Base-by-base conservation (phyloP, 2,329 filamentous ascomycete genomes). In the Calonectria fujianensis region DNA sequence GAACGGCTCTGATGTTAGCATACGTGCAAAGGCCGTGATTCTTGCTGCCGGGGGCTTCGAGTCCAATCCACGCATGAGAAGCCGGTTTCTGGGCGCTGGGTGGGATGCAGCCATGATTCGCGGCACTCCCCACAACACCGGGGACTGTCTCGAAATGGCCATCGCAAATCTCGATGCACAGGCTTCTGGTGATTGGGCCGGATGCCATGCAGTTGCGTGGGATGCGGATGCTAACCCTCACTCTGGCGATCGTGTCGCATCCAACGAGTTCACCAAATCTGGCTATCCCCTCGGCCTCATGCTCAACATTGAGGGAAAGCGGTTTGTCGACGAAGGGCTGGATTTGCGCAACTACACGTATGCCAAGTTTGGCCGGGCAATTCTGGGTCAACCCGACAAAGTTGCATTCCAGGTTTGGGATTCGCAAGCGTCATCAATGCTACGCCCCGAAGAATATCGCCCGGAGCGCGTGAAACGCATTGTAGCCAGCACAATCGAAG, bases 291-390 rank as follows among this genome's bases (percentile, higher is more conserved):
- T 94, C 0, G 93, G 92, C 0, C 77, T 94, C 16, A 94, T 93
- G 89, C 72, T 94, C 20, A 94, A 94, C 77, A 82, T 82, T 0
- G 79, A 88, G 0, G 93, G 92, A 0, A 80, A 88, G 52, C 86
- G 93, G 1, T 94, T 94, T 78, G 91, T 94, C 0, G 92, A 94
- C 77, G 93, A 94, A 79, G 93, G 92, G 0, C 78, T 90, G 11
- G 92, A 94, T 77, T 82, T 93, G 76, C 86, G 92, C 3, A 94
- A 94, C 80, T 93, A 91, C 79, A 94, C 92, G 0, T 94, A 94
- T 77, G 93, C 92, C 32, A 90, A 90, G 77, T 93, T 94, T 78
- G 92, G 93, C 0, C 84, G 88, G 18, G 91, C 89, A 13, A 93
- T 94, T 63, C 84, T 94, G 24, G 82, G 85, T 18, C 92, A 94